Base-by-base conservation (phyloP, 1,139 yeast genomes). In the Geotrichum aggregatum region DNA sequence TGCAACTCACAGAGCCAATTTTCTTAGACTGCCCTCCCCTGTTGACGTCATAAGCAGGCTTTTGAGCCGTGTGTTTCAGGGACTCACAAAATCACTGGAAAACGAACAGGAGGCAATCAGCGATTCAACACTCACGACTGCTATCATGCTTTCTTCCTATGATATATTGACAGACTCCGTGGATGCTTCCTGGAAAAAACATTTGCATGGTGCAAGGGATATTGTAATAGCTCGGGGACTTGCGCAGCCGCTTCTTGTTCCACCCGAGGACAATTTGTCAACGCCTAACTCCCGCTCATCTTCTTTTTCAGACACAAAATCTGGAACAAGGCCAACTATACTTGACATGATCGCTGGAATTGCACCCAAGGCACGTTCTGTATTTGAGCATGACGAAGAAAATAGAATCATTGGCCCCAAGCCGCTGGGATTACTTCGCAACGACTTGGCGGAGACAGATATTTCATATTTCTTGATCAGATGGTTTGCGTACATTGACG, bases 401-500 rank as follows among this genome's bases (percentile, higher is more conserved):
- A 33, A 22, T n/a, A 19, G 33, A 7, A 38, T 50, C 3, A 47
- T 54, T 42, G 66, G 66, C 6, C 65, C 65, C 2, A 63, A 59
- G 43, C 66, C 64, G 2, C 52, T 61, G 1, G 57, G 64, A 16
- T 51, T 63, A 11, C 44, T 61, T 14, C 11, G 36, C 16, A 33
- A 43, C n/a, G 38, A 30, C 28, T 16, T 30, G 28, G 22, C 57
- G 41, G 72, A 69, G 44, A 65, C 72, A 6, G 77, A 80, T 58
- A 72, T 82, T 8, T 68, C 81, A 0, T 82, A 75, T 58, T 85
- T 86, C 61, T 69, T 86, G 52, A 74, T 81, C 63, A 69, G 92
- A 53, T 83, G 91, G 85, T 83, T 82, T 62, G 84, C 83, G 0
- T 86, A 83, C 59, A 71, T 83, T 45, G 91, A 84, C 61, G 80